Conservation (phyloP, 2,329 filamentous ascomycete species). For the Trichophyton rubrum region DNA sequence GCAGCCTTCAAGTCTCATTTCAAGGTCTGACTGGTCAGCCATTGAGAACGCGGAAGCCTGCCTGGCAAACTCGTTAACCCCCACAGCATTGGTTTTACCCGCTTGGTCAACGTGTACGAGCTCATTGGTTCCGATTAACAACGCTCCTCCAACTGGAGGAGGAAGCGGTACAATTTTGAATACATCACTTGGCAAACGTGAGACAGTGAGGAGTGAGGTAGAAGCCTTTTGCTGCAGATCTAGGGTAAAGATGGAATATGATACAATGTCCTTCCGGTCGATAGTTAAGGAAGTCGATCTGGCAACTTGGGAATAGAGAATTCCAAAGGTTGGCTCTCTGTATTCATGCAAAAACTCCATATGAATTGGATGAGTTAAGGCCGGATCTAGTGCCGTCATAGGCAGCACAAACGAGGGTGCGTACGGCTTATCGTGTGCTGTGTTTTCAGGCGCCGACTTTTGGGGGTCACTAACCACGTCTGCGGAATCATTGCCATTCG, state of each 20-base stretch:
- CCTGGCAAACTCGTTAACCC: constrained; percentile 80
- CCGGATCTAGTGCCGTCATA: constrained; percentile 75
- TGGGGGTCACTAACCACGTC: constrained; percentile 28
- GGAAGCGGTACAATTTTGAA: constrained; percentile 72
- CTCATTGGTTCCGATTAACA: constrained; percentile 79
- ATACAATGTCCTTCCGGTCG: constrained; percentile 71
- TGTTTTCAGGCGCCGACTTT: constrained; percentile 11
- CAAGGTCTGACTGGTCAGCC: constrained; percentile 70
- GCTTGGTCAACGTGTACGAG: constrained; percentile 92
- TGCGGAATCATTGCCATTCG: constrained; percentile 54
- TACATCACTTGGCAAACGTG: constrained; percentile 74
- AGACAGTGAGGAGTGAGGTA: constrained; percentile 79
- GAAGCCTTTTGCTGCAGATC: constrained; percentile 88
- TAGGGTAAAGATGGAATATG: constrained; percentile 88
- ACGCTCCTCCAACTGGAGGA: constrained; percentile 72
- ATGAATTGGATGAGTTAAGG: constrained; percentile 76
- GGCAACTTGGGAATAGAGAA: constrained; percentile 64
- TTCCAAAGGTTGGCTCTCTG: constrained; percentile 91
- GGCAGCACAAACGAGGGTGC: constrained; percentile 85
- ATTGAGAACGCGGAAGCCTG: constrained; percentile 72
- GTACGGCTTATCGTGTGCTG: constrained; percentile 53
- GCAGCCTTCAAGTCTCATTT: constrained; percentile 69
- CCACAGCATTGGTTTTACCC: constrained; percentile 83
- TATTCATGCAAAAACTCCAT: constrained; percentile 93
- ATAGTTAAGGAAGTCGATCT: constrained; percentile 60